A percentile compares a stretch with the other conserved stretches of the same genome.
Conservation (phyloP, 164 flowering plant species). For the Brasenia schreberi region DNA sequence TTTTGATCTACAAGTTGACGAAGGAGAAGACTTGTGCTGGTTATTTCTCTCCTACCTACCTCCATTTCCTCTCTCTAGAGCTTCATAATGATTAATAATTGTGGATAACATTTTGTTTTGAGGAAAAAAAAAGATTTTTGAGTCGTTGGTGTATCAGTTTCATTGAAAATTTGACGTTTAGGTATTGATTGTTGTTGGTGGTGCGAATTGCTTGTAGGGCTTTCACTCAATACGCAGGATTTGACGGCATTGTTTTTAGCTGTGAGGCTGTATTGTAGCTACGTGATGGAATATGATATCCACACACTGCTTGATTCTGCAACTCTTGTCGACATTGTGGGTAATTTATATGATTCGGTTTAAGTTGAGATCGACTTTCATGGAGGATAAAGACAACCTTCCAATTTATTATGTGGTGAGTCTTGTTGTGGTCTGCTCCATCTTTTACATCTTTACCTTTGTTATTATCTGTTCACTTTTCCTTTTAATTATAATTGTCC, state of each 20-base stretch:
- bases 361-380: constrained; percentile 17
- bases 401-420: constrained; percentile 21
- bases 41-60: constrained; percentile 1
- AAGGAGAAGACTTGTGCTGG: constrained; percentile 17
- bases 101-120: background rate
- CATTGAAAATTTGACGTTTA: background rate
- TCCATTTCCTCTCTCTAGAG: background rate
- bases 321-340: constrained; percentile 22
- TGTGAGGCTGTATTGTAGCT: constrained; percentile 18
- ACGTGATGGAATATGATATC: constrained; percentile 29
- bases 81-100: background rate
- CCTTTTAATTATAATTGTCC: background rate
- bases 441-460: background rate
- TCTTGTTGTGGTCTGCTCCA: background rate
- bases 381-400: constrained; percentile 27
- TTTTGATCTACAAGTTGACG: constrained; percentile 15
- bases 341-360: constrained; percentile 26
- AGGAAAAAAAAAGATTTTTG: background rate
- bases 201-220: constrained; percentile 8
- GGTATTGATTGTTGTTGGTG: background rate
- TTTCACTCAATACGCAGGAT: constrained; percentile 15
- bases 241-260: constrained; percentile 15
- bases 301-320: constrained; percentile 27
- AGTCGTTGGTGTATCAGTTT: background rate
- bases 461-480: background rate